Evolutionary conservation across 2,329 filamentous ascomycete genomes (phyloP), one percentile per base, ranked within the genome.

Genomic region (Orbilia ellipsospora): DNA sequence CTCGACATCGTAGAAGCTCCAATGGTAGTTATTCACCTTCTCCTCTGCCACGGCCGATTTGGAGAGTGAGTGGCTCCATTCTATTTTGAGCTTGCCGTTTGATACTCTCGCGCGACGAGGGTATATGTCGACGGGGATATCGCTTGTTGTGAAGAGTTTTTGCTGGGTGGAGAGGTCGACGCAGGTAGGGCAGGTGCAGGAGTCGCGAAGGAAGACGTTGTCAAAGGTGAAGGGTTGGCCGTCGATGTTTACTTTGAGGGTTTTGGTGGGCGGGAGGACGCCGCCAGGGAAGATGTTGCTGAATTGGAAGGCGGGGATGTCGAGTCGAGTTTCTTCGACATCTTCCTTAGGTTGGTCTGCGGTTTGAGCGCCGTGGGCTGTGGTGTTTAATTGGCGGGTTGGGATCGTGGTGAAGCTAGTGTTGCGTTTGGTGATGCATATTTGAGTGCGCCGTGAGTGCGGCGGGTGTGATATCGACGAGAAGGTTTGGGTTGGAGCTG

Each of bases 61-160:
- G 4, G 57, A 61, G n/a, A 56, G 77, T 68, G 8, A 57, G 66
- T 57, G 57, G 31, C 81, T 79, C 89, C 92, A 95, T n/a, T 83
- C 80, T 6, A 94, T 82, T 18, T 85, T 82, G 12, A 92, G 82
- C 0, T 83, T 82, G 7, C 84, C 84, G 16, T 85, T 82, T 18
- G 83, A 78, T 62, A 82, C 79, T 36, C 81, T 76, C 40, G 85
- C 73, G 23, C 81, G 73, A 42, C 81, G 79, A 3, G 83, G 81
- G 13, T 78, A 60, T 55, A 90, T 86, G 36, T 84, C 76, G 7
- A 78, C 31, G 0, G 89, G 87, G 50, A 93, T 89, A 61, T 92
- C 89, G 18, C 85, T 84, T 0, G 89, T 89, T 65, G 87, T 86
- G 81, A 92, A 92, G 44, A 84, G 83, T 82, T 90, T 90, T 80